Evolutionary conservation across 73 alveolate genomes (phyloP).

Genomic region (Paramecium biaurelia): DNA sequence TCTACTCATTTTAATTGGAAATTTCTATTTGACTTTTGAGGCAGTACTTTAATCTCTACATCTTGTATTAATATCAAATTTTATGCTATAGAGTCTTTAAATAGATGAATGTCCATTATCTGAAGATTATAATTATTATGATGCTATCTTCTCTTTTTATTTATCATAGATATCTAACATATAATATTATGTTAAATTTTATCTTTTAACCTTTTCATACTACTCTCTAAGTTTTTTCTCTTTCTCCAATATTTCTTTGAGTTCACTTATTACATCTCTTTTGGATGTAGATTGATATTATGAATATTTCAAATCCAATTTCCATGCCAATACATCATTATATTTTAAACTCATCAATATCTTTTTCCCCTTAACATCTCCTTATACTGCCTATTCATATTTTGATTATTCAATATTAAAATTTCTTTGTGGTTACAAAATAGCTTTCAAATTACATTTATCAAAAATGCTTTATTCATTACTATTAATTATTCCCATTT

Average conservation of each 20-base stretch:
- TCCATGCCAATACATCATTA: slow-evolving; percentile 44
- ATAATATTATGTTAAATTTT: neutral
- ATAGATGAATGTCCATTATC: neutral
- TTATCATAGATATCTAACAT: neutral
- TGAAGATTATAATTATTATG: neutral
- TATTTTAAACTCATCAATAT: neutral
- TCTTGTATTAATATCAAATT: neutral
- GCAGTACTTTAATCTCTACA: neutral
- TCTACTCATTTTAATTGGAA: neutral
- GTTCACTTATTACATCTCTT: neutral
- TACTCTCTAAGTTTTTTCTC: neutral
- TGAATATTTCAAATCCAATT: neutral
- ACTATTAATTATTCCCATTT: neutral
- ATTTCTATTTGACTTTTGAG: neutral
- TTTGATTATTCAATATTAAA: neutral
- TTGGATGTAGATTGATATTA: neutral
- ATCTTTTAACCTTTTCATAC: neutral
- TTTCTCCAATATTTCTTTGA: neutral
- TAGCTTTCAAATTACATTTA: neutral
- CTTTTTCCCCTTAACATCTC: neutral
- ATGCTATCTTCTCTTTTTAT: neutral
- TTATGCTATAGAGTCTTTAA: neutral
- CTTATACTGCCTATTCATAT: neutral
- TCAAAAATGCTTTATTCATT: neutral
- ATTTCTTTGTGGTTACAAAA: neutral